These are phyloP conservation scores for Boletellus sp. DNA, from an alignment of 768 basidiomycete genomes.

Conservation along the genomic window DNA sequence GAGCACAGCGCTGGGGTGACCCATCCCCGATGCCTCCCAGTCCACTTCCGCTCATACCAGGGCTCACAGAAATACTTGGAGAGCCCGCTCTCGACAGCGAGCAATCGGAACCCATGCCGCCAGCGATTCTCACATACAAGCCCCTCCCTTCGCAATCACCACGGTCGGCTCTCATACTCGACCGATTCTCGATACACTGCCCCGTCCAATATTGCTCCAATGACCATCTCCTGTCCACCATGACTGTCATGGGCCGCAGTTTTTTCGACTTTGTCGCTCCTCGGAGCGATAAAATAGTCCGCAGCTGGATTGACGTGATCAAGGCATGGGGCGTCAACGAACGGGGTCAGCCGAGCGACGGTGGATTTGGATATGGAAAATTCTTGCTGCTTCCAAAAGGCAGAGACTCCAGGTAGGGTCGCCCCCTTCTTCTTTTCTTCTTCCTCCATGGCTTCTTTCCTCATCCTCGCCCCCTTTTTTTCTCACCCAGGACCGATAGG, in stretches of 20 bases:
- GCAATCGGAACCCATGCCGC: conserved; percentile 1
- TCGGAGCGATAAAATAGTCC: conserved; percentile 63
- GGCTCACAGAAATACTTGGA: conserved; percentile 12
- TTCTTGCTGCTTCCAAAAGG: conserved; percentile 57
- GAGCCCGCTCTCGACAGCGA: conserved; percentile 6
- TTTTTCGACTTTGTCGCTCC: conserved; percentile 74
- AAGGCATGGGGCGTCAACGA: conserved; percentile 86
- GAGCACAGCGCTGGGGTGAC: conserved; percentile 61
- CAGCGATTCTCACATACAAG: conserved; percentile 46
- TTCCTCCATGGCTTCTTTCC: not conserved
- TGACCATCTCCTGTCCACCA: conserved; percentile 58
- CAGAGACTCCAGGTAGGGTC: conserved; percentile 51
- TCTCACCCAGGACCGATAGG: conserved; percentile 24
- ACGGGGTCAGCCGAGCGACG: conserved; percentile 76
- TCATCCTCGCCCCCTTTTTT: not conserved
- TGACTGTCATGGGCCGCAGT: conserved; percentile 55
- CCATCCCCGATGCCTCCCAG: conserved; percentile 60
- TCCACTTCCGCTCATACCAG: conserved; percentile 33
- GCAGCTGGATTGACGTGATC: conserved; percentile 70
- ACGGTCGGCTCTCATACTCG: conserved; percentile 76
- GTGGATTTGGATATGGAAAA: conserved; percentile 79
- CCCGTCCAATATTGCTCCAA: conserved; percentile 72
- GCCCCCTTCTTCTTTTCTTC: not conserved
- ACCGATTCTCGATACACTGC: conserved; percentile 68
- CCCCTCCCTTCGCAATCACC: conserved; percentile 67